Conservation (phyloP, 2,329 filamentous ascomycete species). For the Aspergillus sp. region DNA sequence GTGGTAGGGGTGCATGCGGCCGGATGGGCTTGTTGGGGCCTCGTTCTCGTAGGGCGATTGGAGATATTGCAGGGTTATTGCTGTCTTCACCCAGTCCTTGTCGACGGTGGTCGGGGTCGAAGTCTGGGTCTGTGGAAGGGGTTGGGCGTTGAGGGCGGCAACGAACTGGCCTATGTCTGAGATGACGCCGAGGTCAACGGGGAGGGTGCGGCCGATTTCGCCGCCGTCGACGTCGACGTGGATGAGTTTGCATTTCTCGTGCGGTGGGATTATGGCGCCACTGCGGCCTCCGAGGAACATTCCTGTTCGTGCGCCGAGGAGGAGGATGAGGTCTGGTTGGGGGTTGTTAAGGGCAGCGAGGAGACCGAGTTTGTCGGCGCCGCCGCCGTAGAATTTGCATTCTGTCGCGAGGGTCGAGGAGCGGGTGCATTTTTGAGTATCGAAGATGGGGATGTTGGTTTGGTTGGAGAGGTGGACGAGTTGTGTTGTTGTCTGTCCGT, state of each 20-base stretch:
- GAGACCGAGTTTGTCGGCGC: constrained; percentile 34
- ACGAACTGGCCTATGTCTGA: constrained; percentile 40
- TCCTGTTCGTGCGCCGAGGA: constrained; percentile 45
- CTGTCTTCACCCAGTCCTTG: constrained; percentile 1
- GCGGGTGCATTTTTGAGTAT: constrained; percentile 29
- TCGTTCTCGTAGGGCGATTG: constrained; percentile 22
- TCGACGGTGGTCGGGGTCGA: neutral
- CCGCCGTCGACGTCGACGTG: constrained; percentile 46
- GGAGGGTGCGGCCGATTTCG: constrained; percentile 45
- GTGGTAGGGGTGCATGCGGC: constrained; percentile 46
- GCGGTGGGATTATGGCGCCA: constrained; percentile 39
- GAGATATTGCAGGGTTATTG: constrained; percentile 16
- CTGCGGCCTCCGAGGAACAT: constrained; percentile 41
- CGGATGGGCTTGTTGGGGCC: constrained; percentile 21
- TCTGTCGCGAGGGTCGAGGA: constrained; percentile 15
- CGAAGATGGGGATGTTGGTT: constrained; percentile 43
- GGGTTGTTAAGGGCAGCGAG: constrained; percentile 28
- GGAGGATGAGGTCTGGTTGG: constrained; percentile 43
- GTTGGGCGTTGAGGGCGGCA: constrained; percentile 24
- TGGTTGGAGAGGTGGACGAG: constrained; percentile 35
- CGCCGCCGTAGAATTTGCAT: constrained; percentile 38
- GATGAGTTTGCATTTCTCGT: constrained; percentile 35
- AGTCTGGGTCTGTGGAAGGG: too few species aligned
- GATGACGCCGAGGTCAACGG: constrained; percentile 44
- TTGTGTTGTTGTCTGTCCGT: constrained; percentile 25